Base-by-base conservation (phyloP, 208 protist genomes). In the Herpetomonas tarakana region DNA sequence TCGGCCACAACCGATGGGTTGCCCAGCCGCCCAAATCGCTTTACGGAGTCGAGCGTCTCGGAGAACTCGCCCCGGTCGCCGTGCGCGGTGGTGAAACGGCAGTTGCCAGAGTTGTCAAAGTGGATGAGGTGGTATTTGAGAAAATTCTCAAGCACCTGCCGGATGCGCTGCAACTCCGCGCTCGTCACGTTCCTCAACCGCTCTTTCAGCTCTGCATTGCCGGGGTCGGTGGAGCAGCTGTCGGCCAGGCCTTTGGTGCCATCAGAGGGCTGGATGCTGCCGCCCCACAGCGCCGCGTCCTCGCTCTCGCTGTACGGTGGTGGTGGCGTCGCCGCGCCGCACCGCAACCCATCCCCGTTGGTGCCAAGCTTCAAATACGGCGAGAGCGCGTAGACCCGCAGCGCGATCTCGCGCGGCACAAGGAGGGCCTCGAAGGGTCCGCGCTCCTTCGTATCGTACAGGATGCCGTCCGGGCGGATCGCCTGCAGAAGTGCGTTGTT, bases 41-140 rank as follows among this genome's bases (percentile, higher is more conserved):
- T 63, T 12, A 93, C 76, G 47, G 60, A 75, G 39, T 87, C 67
- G 18, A 93, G 64, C 46, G 82, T 53, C 9, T 78, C 62, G 19
- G 78, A 69, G 59, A 93, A 89, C 49, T 71, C 44, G 24, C 87
- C 87, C 3, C 82, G 83, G 25, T 83, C 74, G 1, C 87, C 87
- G 31, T 62, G 58, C 25, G 68, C 31, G 9, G 85, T 93, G 21
- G 69, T 76, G 58, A 93, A 93, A 16, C 67, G 54, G 12, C 69
- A 68, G 12, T 60, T 73, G 22, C 74, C 74, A 21, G 68, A 52
- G 25, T 38, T 56, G 19, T 80, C 71, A 57, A 93, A 91, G 50
- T 76, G 78, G 3, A 93, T 35, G 3, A 85, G 58, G 45, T 93
- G 86, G 35, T 86, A 85, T 16, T 69, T 31, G 9, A 93, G 51